Evolutionary conservation across 2,329 filamentous ascomycete species (phyloP).

Genomic region (Epichloe glyceriae): DNA sequence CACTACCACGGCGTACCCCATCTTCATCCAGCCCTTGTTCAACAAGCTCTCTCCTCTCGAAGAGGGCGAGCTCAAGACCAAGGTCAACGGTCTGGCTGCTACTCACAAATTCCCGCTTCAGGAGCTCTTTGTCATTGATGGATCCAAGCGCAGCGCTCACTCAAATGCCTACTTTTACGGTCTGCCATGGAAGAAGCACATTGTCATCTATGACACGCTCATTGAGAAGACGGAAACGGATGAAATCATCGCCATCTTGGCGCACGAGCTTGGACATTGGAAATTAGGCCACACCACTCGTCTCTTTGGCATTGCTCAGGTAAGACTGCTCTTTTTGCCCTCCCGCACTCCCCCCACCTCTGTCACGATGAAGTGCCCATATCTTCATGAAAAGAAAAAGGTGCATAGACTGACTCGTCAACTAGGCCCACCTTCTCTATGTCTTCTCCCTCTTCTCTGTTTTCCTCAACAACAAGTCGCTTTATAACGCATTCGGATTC

Average conservation of each 20-base stretch:
- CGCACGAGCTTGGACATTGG: conserved; percentile 96
- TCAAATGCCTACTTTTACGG: conserved; percentile 95
- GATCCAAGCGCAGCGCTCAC: conserved; percentile 75
- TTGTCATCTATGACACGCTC: conserved; percentile 96
- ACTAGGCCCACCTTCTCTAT: conserved; percentile 83
- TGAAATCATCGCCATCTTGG: conserved; percentile 88
- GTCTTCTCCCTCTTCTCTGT: conserved; percentile 93
- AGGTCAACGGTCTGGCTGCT: conserved; percentile 72
- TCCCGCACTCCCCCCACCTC: neutral
- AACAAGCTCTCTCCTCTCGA: conserved; percentile 94
- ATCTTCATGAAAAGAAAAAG: neutral
- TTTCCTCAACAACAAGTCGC: conserved; percentile 87
- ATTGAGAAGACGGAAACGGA: conserved; percentile 88
- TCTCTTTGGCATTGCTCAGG: conserved; percentile 75
- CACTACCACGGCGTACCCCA: conserved; percentile 92
- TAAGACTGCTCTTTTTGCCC: conserved; percentile 22
- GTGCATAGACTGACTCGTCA: conserved; percentile 1
- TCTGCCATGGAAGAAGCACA: conserved; percentile 98
- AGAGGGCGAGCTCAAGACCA: conserved; percentile 74
- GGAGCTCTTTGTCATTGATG: conserved; percentile 89
- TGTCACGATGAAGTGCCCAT: no score
- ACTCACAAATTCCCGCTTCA: conserved; percentile 82
- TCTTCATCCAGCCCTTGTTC: conserved; percentile 87
- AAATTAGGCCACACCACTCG: conserved; percentile 88
- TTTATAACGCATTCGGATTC: conserved; percentile 91